Base-by-base conservation (phyloP, 345 rosid genomes). In the Orychophragmus violaceus region DNA sequence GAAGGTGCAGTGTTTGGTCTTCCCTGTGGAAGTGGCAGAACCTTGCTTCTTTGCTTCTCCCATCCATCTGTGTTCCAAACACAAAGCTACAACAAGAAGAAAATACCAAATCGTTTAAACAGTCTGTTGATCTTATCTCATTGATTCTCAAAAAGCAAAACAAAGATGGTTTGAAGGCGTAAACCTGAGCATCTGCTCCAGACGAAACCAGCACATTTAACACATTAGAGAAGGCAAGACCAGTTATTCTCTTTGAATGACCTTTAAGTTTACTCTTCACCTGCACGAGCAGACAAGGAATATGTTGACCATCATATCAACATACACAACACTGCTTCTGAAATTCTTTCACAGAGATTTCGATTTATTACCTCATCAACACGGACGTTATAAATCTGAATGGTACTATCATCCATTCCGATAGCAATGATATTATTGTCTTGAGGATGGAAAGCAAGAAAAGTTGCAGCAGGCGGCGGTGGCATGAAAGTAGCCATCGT, bases 401-500 rank as follows among this genome's bases (percentile, higher is more conserved):
- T 87, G 18, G 95, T 76, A 41, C 85, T 84, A 81, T 89, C 96
- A 71, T 87, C 96, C 96, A 89, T 89, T 62, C 94, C 96, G 21
- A 90, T 90, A 61, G 97, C 97, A 70, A 90, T 90, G 63, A 90
- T 89, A 76, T 89, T 89, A 25, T 89, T 87, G 82, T 89, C 96
- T 79, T 85, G 94, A 30, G 94, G 96, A 71, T 89, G 96, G 66
- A 89, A 89, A 23, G 94, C 96, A 84, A 89, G 94, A 82, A 87
- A 89, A 37, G 96, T 89, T 29, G 94, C 96, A 37, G 94, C 91
- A 53, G 96, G 96, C 14, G 96, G 96, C 9, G 96, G 91, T 1
- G 96, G 88, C 96, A 89, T 89, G 81, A 89, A 89, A 54, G 96
- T 89, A 50, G 96, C 85, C 96, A 89, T 89, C 3, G 91, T 89